Base-by-base conservation (phyloP, 805 yeast genomes). In the Tetrapisispora nanseiensis region DNA sequence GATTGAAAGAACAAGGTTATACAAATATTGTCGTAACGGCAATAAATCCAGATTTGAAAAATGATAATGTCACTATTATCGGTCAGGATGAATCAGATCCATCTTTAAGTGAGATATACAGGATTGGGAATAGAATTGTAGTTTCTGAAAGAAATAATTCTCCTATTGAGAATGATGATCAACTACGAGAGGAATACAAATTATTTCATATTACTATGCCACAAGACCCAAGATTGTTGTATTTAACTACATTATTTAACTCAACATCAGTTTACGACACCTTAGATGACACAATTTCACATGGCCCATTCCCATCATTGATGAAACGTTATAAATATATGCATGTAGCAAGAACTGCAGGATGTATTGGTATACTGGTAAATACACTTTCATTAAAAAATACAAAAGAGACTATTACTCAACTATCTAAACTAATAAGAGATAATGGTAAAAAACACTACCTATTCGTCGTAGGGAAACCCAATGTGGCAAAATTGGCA, bases 381-480 rank as follows among this genome's bases (percentile, higher is more conserved):
- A 94, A 92, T 57, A 90, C 97, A 0, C 66, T 92, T 24, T 90
- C 97, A 0, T 63, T 92, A 30, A 66, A 78, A 30, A 82, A 85
- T 55, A 84, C 95, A 6, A 75, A 77, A 40, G 69, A 60, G n/a
- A 65, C 90, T 28, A 69, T 90, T 41, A 76, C 78, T 42, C 68
- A 69, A 27, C 74, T 87, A 7, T 73, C 76, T 13, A 58, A 66
- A 21, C 72, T 82, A 62, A 76, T 92, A 44, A 73, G 70, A 40
- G 70, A 67, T 3, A 87, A 90, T 0, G 96, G 85, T 2, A 92
- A 92, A 63, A 92, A 92, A 56, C 90, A 85, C 50, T 92, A 92
- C 57, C 74, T 86, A 57, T 87, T 92, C 66, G 97, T 89, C 3
- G 97, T 92, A 4, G 98, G 98, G 10, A 92, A 92, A 61, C 97